Percentiles rank a stretch among this genome's conserved stretches.
Evolutionary conservation across 139 green algal genomes (phyloP).

Genomic region (Tetraselmis striata): DNA sequence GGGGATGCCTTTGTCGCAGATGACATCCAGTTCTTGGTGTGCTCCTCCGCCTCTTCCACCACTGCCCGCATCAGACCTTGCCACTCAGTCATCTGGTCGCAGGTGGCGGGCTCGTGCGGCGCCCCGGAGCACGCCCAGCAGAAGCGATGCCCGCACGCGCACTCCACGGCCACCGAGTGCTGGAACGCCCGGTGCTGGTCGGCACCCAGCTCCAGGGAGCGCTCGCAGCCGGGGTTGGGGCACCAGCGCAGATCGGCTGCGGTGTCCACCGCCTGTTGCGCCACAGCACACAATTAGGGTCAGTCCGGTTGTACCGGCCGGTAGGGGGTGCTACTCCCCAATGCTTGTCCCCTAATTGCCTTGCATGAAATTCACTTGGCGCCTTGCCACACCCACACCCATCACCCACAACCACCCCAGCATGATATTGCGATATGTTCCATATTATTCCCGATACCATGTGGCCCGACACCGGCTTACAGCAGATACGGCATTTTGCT

Average conservation of each 20-base stretch:
- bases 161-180: constrained; percentile 11
- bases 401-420: no score
- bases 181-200: background rate
- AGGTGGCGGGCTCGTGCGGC: constrained; percentile 34
- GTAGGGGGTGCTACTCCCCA: no score
- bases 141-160: constrained; percentile 22
- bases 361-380: no score
- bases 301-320: no score
- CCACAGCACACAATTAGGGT: no score
- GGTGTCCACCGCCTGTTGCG: background rate
- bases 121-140: constrained; percentile 29
- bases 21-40: constrained; percentile 17
- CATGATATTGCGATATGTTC: no score
- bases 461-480: no score
- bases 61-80: constrained; percentile 11
- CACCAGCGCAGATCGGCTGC: constrained; percentile 5
- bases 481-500: no score
- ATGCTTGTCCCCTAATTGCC: no score
- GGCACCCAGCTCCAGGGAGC: background rate
- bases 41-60: background rate
- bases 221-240: constrained; percentile 2
- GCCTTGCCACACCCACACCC: no score
- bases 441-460: no score
- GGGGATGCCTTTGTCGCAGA: constrained; percentile 20
- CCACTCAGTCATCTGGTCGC: constrained; percentile 22